Conservation (phyloP, 805 yeast species). For the Yamadazyma olivae region DNA sequence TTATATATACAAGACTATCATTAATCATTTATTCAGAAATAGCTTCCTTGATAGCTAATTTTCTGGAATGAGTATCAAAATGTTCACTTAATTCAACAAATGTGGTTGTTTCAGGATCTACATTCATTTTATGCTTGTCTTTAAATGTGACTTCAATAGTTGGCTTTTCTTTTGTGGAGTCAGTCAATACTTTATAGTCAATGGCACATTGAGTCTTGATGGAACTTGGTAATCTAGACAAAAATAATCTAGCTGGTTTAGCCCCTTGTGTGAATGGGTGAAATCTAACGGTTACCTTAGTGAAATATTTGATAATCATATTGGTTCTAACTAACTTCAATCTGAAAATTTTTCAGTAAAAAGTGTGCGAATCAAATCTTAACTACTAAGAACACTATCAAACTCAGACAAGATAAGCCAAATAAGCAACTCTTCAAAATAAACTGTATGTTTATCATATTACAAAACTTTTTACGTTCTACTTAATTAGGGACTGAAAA, state of each 20-base stretch:
- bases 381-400: not conserved
- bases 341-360: conserved; percentile 9
- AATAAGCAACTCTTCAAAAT: no score
- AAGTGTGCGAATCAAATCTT: not conserved
- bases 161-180: conserved; percentile 47
- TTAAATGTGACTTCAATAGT: conserved; percentile 71
- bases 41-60: conserved; percentile 70
- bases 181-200: conserved; percentile 58
- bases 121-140: conserved; percentile 69
- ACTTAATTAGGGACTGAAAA: no score
- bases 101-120: conserved; percentile 57
- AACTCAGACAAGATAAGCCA: no score
- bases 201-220: conserved; percentile 57
- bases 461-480: no score
- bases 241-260: conserved; percentile 73
- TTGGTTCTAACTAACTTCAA: not conserved
- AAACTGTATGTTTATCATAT: no score
- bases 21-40: conserved; percentile 28
- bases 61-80: conserved; percentile 82
- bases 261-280: conserved; percentile 75
- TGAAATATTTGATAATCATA: conserved; percentile 91
- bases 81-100: conserved; percentile 61
- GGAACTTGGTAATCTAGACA: conserved; percentile 77
- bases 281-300: conserved; percentile 72
- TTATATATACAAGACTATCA: conserved; percentile 10